Conservation (phyloP, 306 rosid genomes). For the Cicer pinnatifidum region DNA sequence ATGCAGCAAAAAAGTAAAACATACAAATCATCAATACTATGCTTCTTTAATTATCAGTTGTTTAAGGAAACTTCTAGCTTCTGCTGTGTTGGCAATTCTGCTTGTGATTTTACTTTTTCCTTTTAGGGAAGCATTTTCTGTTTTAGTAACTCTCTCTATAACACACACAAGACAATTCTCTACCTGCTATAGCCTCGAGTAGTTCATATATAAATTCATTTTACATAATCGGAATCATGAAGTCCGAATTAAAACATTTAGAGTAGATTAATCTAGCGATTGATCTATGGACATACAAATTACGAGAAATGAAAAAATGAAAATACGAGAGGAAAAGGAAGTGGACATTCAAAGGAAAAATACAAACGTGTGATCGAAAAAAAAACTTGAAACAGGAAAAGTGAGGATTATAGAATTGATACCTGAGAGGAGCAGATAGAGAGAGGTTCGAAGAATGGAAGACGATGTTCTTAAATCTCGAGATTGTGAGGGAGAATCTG, state of each 20-base stretch:
- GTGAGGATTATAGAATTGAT: background rate
- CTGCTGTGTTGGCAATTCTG: background rate
- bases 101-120: background rate
- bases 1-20: no score
- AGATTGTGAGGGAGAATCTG: background rate
- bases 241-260: background rate
- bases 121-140: background rate
- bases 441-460: background rate
- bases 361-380: background rate
- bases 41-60: background rate
- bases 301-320: slow-evolving; percentile 2
- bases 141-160: background rate
- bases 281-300: background rate
- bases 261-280: background rate
- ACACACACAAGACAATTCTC: background rate
- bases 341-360: background rate
- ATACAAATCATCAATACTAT: no score
- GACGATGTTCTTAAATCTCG: background rate
- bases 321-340: background rate
- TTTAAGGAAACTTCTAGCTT: background rate
- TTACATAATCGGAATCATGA: background rate
- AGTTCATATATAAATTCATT: no score
- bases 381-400: background rate
- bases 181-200: background rate
- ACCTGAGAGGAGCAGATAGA: slow-evolving; percentile 36